Evolutionary conservation across 2,329 filamentous ascomycete genomes (phyloP).

Genomic region (Sclerotiophoma versabilis): DNA sequence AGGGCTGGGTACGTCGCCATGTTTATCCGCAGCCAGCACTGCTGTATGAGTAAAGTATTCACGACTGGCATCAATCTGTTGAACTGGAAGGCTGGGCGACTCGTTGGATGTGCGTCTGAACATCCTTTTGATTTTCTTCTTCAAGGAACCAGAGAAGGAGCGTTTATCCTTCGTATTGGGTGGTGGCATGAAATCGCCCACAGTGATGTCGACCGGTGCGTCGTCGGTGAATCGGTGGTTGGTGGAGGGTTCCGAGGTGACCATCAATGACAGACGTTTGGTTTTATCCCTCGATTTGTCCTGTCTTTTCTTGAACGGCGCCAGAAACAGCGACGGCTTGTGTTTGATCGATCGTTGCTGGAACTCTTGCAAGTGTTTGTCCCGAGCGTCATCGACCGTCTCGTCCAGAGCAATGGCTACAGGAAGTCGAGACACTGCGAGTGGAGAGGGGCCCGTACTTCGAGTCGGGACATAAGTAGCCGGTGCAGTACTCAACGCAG

Average conservation of each 20-base stretch:
- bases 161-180: constrained; percentile 63
- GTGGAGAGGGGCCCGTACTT: constrained; percentile 25
- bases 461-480: constrained; percentile 10
- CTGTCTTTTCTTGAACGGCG: constrained; percentile 54
- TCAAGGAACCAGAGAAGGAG: constrained; percentile 68
- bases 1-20: constrained; percentile 44
- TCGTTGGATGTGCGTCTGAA: constrained; percentile 55
- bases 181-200: constrained; percentile 32
- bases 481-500: constrained; percentile 2
- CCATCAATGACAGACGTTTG: constrained; percentile 9
- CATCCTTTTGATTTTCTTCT: constrained; percentile 65
- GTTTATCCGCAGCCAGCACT: constrained; percentile 33
- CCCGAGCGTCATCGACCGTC: constrained; percentile 45
- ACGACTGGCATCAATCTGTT: constrained; percentile 60
- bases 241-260: constrained; percentile 7
- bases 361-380: constrained; percentile 51
- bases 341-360: constrained; percentile 51
- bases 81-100: constrained; percentile 53
- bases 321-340: constrained; percentile 54
- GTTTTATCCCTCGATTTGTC: constrained; percentile 36
- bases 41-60: constrained; percentile 40
- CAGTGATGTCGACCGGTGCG: constrained; percentile 14
- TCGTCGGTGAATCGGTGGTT: constrained; percentile 25
- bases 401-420: constrained; percentile 35
- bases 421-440: constrained; percentile 34